Percentiles rank a stretch among this genome's conserved stretches.
These are phyloP conservation scores for Medicago lupulina DNA, from an alignment of 306 rosid genomes.

Conservation along the genomic window DNA sequence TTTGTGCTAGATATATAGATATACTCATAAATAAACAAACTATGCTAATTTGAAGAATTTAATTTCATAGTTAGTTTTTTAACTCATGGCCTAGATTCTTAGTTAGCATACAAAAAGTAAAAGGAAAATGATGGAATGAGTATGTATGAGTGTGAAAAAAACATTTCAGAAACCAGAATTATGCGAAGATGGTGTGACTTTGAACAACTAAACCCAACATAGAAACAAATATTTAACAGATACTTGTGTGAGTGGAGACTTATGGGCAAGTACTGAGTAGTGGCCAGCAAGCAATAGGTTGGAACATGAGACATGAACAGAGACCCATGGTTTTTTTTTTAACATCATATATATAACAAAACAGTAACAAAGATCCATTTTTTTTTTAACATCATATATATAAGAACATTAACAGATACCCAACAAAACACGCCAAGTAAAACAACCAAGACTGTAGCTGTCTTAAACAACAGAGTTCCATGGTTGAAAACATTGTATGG, in stretches of 20 bases:
- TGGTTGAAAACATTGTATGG: too few species aligned
- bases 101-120: neutral
- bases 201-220: neutral
- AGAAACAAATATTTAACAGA: neutral
- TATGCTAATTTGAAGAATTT: neutral
- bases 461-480: too few species aligned
- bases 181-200: neutral
- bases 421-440: too few species aligned
- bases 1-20: too few species aligned
- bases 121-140: neutral
- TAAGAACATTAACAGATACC: too few species aligned
- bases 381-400: too few species aligned
- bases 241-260: neutral
- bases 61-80: neutral
- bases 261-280: neutral
- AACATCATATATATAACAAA: too few species aligned
- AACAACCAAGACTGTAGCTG: too few species aligned
- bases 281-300: neutral
- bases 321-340: neutral
- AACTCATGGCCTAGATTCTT: neutral
- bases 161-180: neutral
- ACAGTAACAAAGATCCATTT: too few species aligned
- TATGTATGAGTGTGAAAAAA: neutral
- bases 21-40: too few species aligned
- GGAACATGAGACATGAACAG: neutral